A percentile compares a stretch with the other conserved stretches of the same genome.
Conservation (phyloP, 106 monocot species). For the Phalaenopsis equestris region DNA sequence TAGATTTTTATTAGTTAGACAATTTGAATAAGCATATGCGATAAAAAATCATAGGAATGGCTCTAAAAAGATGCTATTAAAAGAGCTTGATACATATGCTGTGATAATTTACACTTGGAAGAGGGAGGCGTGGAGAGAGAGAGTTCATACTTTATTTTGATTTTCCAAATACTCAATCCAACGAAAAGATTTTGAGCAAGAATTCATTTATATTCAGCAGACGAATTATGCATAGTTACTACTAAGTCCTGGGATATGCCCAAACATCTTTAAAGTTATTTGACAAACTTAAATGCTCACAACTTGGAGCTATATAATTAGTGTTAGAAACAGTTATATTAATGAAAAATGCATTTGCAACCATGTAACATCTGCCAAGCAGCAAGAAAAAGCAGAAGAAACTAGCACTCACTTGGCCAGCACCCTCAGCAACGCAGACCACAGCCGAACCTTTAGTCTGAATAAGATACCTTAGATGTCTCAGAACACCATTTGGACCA, state of each 20-base stretch:
- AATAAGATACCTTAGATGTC: slow-evolving; percentile 59
- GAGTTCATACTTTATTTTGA: background rate
- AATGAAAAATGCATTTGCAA: background rate
- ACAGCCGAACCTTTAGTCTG: slow-evolving; percentile 69
- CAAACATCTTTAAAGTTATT: too few relatives aligned
- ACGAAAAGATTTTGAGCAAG: background rate
- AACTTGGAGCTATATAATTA: too few relatives aligned
- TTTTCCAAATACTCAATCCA: background rate
- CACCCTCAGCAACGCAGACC: slow-evolving; percentile 79
- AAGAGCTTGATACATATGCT: background rate
- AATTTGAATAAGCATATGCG: background rate
- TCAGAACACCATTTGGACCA: slow-evolving; percentile 63
- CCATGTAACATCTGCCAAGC: background rate
- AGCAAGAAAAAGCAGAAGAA: background rate
- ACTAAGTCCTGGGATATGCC: too few relatives aligned
- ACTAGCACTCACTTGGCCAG: slow-evolving; percentile 57
- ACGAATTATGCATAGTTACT: too few relatives aligned
- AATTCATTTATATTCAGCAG: too few relatives aligned
- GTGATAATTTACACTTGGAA: too few relatives aligned
- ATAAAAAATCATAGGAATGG: background rate
- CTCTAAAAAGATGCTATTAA: background rate
- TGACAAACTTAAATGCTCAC: too few relatives aligned
- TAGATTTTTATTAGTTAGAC: background rate
- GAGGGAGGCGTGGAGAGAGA: too few relatives aligned
- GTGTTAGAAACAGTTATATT: background rate